phyloP scores from a whole-genome alignment of 2,329 filamentous ascomycete species.

The Xylariaceae sp. region DNA sequence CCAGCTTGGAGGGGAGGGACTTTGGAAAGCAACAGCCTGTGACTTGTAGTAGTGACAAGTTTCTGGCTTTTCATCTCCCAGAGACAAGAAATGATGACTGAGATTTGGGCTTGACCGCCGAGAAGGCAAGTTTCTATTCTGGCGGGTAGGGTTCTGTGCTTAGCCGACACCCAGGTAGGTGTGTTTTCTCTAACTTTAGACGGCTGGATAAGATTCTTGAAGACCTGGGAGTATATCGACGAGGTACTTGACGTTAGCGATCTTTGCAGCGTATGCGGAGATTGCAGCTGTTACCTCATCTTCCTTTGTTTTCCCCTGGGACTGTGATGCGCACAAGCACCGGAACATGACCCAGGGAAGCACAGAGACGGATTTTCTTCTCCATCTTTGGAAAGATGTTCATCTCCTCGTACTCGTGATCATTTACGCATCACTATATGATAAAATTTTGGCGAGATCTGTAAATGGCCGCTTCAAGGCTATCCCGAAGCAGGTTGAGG shows the following conservation, averaged over 20 bases:
- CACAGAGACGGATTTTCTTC: slow-evolving; percentile 43
- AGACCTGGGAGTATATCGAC: slow-evolving; percentile 35
- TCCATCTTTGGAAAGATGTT: slow-evolving; percentile 30
- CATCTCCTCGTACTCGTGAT: slow-evolving; percentile 16
- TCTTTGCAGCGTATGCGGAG: slow-evolving; percentile 43
- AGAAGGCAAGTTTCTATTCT: slow-evolving; percentile 35
- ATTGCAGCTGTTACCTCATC: slow-evolving; percentile 49
- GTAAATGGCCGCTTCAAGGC: background rate
- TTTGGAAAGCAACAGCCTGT: slow-evolving; percentile 15
- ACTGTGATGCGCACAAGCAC: slow-evolving; percentile 48
- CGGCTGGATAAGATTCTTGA: slow-evolving; percentile 43
- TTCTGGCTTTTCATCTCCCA: slow-evolving; percentile 30
- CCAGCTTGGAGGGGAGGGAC: slow-evolving; percentile 31
- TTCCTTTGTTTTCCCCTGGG: slow-evolving; percentile 46
- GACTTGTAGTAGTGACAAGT: slow-evolving; percentile 30
- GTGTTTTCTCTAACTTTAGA: slow-evolving; percentile 31
- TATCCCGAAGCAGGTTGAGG: background rate
- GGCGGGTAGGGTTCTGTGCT: slow-evolving; percentile 45
- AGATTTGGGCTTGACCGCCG: slow-evolving; percentile 42
- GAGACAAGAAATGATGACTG: slow-evolving; percentile 31
- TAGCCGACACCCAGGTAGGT: slow-evolving; percentile 42
- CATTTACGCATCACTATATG: background rate
- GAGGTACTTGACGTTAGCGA: slow-evolving; percentile 33
- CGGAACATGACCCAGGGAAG: slow-evolving; percentile 45
- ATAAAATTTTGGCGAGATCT: slow-evolving; percentile 1